Conservation (phyloP, 2,329 filamentous ascomycete species). For the Cordyceps militaris region DNA sequence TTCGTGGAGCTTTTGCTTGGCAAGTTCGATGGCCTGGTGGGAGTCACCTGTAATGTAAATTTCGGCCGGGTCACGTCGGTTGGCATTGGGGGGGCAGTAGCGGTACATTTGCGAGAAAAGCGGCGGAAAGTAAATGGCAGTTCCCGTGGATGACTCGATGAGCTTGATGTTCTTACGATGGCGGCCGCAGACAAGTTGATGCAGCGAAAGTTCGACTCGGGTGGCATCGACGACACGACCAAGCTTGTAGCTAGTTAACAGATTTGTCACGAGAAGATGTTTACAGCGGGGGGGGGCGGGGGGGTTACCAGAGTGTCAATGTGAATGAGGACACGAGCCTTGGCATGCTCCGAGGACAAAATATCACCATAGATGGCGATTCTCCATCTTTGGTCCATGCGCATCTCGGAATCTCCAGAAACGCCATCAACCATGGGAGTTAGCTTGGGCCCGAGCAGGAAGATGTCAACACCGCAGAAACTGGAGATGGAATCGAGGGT, state of each 20-base stretch:
- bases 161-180: constrained; percentile 96
- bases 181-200: constrained; percentile 86
- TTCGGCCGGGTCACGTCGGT: constrained; percentile 75
- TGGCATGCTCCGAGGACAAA: constrained; percentile 92
- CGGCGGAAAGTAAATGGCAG: constrained; percentile 95
- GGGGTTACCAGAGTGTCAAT: constrained; percentile 78
- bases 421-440: constrained; percentile 68
- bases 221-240: constrained; percentile 69
- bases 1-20: constrained; percentile 87
- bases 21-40: constrained; percentile 74
- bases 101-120: constrained; percentile 88
- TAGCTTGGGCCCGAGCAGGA: constrained; percentile 84
- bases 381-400: constrained; percentile 82
- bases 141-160: constrained; percentile 91
- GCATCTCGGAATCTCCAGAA: constrained; percentile 73
- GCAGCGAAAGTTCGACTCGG: constrained; percentile 77
- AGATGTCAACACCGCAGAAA: constrained; percentile 93
- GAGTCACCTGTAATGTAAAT: constrained; percentile 93
- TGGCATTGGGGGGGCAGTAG: constrained; percentile 77
- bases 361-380: constrained; percentile 93
- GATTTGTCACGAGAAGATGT: constrained; percentile 13
- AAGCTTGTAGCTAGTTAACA: constrained; percentile 40
- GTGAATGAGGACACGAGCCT: constrained; percentile 91
- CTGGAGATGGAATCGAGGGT: constrained; percentile 81
- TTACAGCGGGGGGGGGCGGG: constrained; percentile 19